These are phyloP conservation scores for Rhizomucor miehei DNA, from an alignment of 371 early-diverging fungal genomes.

Conservation along the genomic window DNA sequence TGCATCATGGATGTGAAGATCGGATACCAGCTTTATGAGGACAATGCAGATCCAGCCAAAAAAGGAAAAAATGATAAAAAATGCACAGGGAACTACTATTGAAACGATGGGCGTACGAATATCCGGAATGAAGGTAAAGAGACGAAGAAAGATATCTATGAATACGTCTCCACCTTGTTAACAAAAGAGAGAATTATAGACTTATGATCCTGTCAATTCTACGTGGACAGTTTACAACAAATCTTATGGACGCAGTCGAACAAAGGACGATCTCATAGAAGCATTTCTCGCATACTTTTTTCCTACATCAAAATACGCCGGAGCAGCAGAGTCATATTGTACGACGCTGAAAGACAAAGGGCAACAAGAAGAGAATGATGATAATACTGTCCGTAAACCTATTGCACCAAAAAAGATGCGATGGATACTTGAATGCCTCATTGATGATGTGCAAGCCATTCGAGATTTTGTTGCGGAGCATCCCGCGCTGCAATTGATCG, in stretches of 20 bases:
- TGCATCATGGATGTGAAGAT: constrained; percentile 82
- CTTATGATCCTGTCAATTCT: constrained; percentile 34
- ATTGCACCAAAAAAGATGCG: constrained; percentile 33
- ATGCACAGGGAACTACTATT: constrained; percentile 60
- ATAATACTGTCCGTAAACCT: constrained; percentile 9
- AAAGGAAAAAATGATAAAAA: constrained; percentile 50
- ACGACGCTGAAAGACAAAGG: constrained; percentile 1
- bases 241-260: constrained; percentile 42
- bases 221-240: constrained; percentile 43
- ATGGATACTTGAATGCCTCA: constrained; percentile 61
- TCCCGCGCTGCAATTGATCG: constrained; percentile 55
- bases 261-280: constrained; percentile 37
- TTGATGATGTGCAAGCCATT: constrained; percentile 57
- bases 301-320: constrained; percentile 33
- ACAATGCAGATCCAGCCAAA: constrained; percentile 62
- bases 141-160: background rate
- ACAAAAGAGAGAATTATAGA: constrained; percentile 18
- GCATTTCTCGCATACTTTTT: constrained; percentile 50
- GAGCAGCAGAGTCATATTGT: constrained; percentile 8
- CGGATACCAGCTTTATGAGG: constrained; percentile 64
- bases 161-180: background rate
- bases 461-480: constrained; percentile 36
- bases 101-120: constrained; percentile 56
- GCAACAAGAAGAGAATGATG: background rate
- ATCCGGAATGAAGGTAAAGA: constrained; percentile 60